These are phyloP conservation scores for Leptomonas pyrrhocoris DNA, from an alignment of 208 protist species.

Conservation along the genomic window DNA sequence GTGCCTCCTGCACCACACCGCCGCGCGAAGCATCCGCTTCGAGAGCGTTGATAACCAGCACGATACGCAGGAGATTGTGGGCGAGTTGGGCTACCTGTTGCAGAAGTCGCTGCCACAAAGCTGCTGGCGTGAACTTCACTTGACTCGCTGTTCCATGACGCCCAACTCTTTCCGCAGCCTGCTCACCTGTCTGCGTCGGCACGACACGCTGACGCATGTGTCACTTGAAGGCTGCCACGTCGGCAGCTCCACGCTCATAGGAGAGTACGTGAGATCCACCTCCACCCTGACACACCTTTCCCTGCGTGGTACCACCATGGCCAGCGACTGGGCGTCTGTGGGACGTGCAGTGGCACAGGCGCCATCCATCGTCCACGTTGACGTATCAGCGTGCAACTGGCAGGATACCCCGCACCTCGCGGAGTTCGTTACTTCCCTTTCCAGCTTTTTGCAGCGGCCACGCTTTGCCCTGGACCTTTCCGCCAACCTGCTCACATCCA, in stretches of 20 bases:
- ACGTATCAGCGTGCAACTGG: slow-evolving; percentile 55
- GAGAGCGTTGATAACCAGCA: slow-evolving; percentile 34
- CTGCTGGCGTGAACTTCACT: slow-evolving; percentile 25
- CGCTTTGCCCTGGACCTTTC: slow-evolving; percentile 55
- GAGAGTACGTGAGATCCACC: slow-evolving; percentile 32
- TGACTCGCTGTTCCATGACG: slow-evolving; percentile 25
- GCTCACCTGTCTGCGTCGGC: slow-evolving; percentile 21
- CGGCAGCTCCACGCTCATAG: slow-evolving; percentile 31
- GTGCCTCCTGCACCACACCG: slow-evolving; percentile 61
- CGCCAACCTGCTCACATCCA: slow-evolving; percentile 37
- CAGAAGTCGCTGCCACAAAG: slow-evolving; percentile 2
- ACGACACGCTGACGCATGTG: slow-evolving; percentile 44
- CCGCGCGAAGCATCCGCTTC: slow-evolving; percentile 41
- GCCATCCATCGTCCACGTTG: slow-evolving; percentile 30
- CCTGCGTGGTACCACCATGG: slow-evolving; percentile 47
- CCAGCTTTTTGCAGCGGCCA: slow-evolving; percentile 33
- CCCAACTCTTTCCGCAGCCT: slow-evolving; percentile 24
- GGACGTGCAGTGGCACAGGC: slow-evolving; percentile 37
- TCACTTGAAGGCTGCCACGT: slow-evolving; percentile 51
- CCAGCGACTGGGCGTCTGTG: slow-evolving; percentile 40
- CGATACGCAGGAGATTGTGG: slow-evolving; percentile 53
- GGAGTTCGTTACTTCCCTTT: slow-evolving; percentile 33
- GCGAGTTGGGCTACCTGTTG: slow-evolving; percentile 40
- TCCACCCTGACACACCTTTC: slow-evolving; percentile 44
- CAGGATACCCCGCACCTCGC: slow-evolving; percentile 36